Percentiles rank a stretch among this genome's conserved stretches.
phyloP scores from a whole-genome alignment of 202 grass and related monocot genomes.

The Alloteropsis angusta region DNA sequence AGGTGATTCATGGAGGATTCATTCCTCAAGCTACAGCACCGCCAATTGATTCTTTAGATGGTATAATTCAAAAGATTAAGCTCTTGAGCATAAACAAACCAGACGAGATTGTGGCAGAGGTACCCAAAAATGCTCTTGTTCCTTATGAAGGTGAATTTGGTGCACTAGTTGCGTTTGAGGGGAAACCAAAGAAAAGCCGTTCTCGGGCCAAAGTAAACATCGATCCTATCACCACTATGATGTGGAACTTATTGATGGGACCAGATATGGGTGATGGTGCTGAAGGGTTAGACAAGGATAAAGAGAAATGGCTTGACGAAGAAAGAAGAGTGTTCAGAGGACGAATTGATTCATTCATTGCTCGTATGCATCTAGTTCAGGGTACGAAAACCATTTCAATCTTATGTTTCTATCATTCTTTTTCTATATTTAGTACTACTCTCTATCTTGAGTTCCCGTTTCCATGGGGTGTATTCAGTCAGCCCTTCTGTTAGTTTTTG shows the following conservation, averaged over 20 bases:
- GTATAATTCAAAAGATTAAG: conserved; percentile 49
- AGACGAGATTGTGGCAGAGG: conserved; percentile 1
- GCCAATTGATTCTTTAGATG: conserved; percentile 38
- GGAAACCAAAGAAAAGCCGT: conserved; percentile 50
- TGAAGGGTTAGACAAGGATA: conserved; percentile 48
- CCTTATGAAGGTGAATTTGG: conserved; percentile 41
- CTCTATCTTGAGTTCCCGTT: background rate
- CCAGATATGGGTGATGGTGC: conserved; percentile 36
- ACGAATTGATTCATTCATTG: conserved; percentile 86
- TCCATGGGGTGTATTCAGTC: background rate
- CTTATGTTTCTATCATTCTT: conserved; percentile 21
- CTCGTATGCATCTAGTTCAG: conserved; percentile 92
- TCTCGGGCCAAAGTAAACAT: conserved; percentile 62
- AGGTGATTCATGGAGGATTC: conserved; percentile 5
- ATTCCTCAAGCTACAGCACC: conserved; percentile 20
- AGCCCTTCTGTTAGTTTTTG: background rate
- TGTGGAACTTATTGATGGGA: conserved; percentile 85
- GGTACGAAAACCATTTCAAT: conserved; percentile 38
- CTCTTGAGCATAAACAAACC: conserved; percentile 37
- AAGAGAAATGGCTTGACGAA: conserved; percentile 72
- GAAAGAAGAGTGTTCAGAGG: conserved; percentile 76
- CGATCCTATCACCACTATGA: conserved; percentile 63
- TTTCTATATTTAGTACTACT: background rate
- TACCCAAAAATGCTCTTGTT: conserved; percentile 38
- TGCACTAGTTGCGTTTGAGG: conserved; percentile 51